Conservation (phyloP, 345 rosid genomes). For the Bruguiera parviflora region DNA sequence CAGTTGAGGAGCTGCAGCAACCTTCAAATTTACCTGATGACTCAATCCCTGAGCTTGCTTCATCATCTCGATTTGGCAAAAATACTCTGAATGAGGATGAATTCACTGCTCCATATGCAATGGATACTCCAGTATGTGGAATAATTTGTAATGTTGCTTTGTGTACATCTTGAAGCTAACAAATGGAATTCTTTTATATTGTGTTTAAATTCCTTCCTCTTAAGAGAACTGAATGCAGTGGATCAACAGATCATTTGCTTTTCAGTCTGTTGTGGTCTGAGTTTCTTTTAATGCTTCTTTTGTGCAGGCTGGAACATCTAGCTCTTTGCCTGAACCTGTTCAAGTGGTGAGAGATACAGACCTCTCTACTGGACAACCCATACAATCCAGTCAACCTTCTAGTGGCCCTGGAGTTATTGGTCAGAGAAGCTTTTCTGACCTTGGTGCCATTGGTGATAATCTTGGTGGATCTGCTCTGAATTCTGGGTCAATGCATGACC, state of each 20-base stretch:
- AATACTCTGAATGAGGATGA: constrained; percentile 64
- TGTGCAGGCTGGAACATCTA: constrained; percentile 59
- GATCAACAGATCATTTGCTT: not conserved
- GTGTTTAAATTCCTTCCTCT: not conserved
- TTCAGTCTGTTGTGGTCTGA: constrained; percentile 5
- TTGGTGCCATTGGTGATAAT: constrained; percentile 79
- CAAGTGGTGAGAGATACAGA: constrained; percentile 67
- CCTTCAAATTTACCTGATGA: constrained; percentile 63
- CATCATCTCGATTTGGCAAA: constrained; percentile 46
- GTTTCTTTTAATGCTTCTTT: constrained; percentile 20
- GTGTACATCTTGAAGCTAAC: not conserved
- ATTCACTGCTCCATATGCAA: constrained; percentile 44
- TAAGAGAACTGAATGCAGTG: not conserved
- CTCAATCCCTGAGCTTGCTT: constrained; percentile 51
- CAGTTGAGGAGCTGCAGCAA: constrained; percentile 63
- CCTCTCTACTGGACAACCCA: constrained; percentile 85
- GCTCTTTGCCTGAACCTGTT: constrained; percentile 57
- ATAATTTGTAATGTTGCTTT: constrained; percentile 2
- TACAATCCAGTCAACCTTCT: constrained; percentile 65
- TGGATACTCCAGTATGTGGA: constrained; percentile 59
- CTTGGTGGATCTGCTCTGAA: constrained; percentile 44
- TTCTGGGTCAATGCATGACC: constrained; percentile 66
- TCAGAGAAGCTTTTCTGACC: constrained; percentile 72
- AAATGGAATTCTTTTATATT: no score
- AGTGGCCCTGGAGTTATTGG: constrained; percentile 84